Evolutionary conservation across 2,329 filamentous ascomycete genomes (phyloP).

Genomic region (Daldinia eschscholtzii): DNA sequence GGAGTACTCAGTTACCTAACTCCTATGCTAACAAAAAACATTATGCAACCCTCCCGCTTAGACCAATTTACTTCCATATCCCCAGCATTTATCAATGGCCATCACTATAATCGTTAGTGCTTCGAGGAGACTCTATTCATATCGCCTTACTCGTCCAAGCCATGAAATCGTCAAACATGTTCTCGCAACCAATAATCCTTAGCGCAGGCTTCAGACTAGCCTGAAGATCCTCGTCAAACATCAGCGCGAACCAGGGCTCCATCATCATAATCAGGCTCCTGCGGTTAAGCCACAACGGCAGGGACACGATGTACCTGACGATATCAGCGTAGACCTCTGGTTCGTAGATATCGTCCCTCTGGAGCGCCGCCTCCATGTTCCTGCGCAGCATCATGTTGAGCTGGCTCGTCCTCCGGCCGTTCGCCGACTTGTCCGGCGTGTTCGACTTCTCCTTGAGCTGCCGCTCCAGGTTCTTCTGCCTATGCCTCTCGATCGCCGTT

Average conservation of each 20-base stretch:
- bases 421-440: not conserved
- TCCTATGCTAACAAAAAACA: not conserved
- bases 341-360: not conserved
- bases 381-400: conserved; percentile 6
- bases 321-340: conserved; percentile 1
- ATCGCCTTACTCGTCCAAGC: conserved; percentile 15
- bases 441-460: not conserved
- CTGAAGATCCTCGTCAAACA: conserved; percentile 32
- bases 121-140: too few species aligned
- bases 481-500: not conserved
- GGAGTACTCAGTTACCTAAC: not conserved
- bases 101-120: not conserved
- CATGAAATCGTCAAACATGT: conserved; percentile 30
- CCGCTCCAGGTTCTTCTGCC: not conserved
- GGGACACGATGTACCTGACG: conserved; percentile 32
- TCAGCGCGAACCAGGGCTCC: conserved; percentile 21
- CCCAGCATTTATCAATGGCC: not conserved
- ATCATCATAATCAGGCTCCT: conserved; percentile 7
- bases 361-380: not conserved
- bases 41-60: not conserved
- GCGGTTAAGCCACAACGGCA: conserved; percentile 35
- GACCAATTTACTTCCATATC: not conserved
- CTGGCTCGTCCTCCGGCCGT: not conserved
- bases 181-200: conserved; percentile 22
- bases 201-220: conserved; percentile 13